Base-by-base conservation (phyloP, 805 yeast species). In the Metschnikowia lachancei region DNA sequence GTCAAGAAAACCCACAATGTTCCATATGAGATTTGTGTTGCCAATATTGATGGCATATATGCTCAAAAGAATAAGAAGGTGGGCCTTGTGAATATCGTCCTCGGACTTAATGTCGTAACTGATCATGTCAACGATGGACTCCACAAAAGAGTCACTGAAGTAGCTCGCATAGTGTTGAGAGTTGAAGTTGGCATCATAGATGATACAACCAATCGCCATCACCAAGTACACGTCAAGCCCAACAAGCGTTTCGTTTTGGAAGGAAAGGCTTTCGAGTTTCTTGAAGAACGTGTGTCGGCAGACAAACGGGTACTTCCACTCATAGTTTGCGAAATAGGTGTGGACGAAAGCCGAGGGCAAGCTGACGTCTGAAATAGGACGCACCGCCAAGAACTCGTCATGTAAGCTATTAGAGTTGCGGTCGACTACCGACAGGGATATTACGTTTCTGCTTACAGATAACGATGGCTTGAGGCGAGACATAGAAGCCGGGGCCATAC, bases 301-400 rank as follows among this genome's bases (percentile, higher is more conserved):
- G 13, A 71, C 51, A 47, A 70, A 66, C 16, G 75, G 75, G 51
- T 67, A 70, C 51, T 57, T 54, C 51, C 57, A 50, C 43, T 63
- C 67, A 49, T 61, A 71, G 53, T 67, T 69, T 47, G 67, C 66
- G 45, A 72, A 70, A 52, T 60, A 72, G 42, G 64, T 68, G 40
- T 52, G 55, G 19, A 62, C 61, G 47, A 70, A 70, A 7, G 53
- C 57, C n/a, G 50, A 29, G 3, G 75, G 71, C 17, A 70, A 54
- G 18, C 60, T 58, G 8, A 46, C 51, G 36, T 64, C 59, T 6
- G 55, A 43, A 28, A 70, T 61, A 11, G 69, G 56, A 44, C 63
- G 64, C 53, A 71, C 61, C 35, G 64, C 70, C 44, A 70, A 63
- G 44, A 61, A 65, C 49, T 72, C 76, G 26, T 65, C 73, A 44